These are phyloP conservation scores for Saccharomycopsis sp. DNA, from an alignment of 805 yeast genomes.

Conservation along the genomic window DNA sequence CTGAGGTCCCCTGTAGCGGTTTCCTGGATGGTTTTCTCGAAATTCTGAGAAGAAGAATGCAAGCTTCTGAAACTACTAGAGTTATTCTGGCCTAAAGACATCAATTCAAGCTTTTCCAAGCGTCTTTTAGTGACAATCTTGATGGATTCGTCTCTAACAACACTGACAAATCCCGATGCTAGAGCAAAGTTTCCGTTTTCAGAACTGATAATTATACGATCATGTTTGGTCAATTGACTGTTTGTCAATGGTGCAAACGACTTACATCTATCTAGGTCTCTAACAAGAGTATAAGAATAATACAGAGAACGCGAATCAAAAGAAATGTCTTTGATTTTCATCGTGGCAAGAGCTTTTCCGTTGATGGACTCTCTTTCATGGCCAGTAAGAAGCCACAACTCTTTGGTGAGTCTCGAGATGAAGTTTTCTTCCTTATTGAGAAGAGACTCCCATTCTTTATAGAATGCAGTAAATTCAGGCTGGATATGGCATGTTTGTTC, in stretches of 20 bases:
- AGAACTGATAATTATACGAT: conserved; percentile 69
- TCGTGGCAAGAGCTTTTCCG: conserved; percentile 53
- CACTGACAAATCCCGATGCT: conserved; percentile 52
- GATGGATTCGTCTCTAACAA: conserved; percentile 38
- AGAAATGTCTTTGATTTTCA: conserved; percentile 34
- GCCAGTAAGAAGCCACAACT: conserved; percentile 62
- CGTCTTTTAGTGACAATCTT: conserved; percentile 48
- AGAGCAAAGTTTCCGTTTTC: conserved; percentile 72
- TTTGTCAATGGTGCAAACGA: conserved; percentile 23
- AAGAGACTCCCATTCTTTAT: conserved; percentile 65
- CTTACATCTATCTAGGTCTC: conserved; percentile 25
- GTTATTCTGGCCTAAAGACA: conserved; percentile 20
- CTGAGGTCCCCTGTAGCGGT: neutral
- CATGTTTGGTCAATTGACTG: conserved; percentile 51
- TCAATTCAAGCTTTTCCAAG: conserved; percentile 31
- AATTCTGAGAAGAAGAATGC: conserved; percentile 19
- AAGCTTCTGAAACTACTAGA: conserved; percentile 16
- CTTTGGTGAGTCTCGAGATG: conserved; percentile 43
- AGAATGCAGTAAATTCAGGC: conserved; percentile 45
- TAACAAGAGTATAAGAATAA: conserved; percentile 40
- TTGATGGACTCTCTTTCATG: conserved; percentile 49
- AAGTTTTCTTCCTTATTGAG: conserved; percentile 70
- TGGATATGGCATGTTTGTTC: conserved; percentile 45
- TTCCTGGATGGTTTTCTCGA: conserved; percentile 1
- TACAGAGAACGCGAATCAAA: conserved; percentile 22